Evolutionary conservation across 108 stramenopile species (phyloP), one percentile per base, ranked within the genome.

Genomic region (Fistulifera pelliculosa): DNA sequence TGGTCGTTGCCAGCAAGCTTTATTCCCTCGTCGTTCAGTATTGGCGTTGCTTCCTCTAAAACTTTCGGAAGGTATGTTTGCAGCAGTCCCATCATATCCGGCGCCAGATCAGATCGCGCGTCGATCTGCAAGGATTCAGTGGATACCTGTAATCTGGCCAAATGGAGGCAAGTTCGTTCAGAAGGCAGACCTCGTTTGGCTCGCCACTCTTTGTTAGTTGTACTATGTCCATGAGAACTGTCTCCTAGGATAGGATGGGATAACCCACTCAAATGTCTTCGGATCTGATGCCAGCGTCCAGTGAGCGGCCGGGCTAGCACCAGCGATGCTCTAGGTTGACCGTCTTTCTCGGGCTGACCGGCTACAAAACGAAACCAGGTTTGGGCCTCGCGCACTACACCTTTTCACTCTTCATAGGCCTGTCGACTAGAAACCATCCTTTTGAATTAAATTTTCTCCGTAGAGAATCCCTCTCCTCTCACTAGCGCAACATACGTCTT

Each of bases 271-370:
- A 93, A 53, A 61, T 93, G 85, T 7, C 76, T 57, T n/a, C 90
- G 80, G 27, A 93, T 81, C 56, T 93, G 90, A 60, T 93, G 90
- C 87, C 87, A 93, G 16, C 86, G 74, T 31, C 90, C 90, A 21
- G 77, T 79, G 31, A 49, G 44, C 1, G 86, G 86, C 42, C 83
- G 61, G n/a, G 85, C 85, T 56, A 87, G 49, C 1, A 91, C 90
- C 1, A 91, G 47, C 22, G 71, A 71, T 18, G 81, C 77, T 26
- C 90, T 56, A 10, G 83, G 72, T 6, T 58, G 62, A 44, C 75
- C 74, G 7, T 60, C 27, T 14, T 18, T n/a, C 27, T 54, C 38
- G 61, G 50, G 17, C 45, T 83, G 79, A 4, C 89, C 89, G 14
- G 79, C 85, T 28, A 90, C 57, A 52, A 84, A 87, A 8, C 71